phyloP scores from a whole-genome alignment of 2,329 filamentous ascomycete species.

The Chaetomium strumarium region DNA sequence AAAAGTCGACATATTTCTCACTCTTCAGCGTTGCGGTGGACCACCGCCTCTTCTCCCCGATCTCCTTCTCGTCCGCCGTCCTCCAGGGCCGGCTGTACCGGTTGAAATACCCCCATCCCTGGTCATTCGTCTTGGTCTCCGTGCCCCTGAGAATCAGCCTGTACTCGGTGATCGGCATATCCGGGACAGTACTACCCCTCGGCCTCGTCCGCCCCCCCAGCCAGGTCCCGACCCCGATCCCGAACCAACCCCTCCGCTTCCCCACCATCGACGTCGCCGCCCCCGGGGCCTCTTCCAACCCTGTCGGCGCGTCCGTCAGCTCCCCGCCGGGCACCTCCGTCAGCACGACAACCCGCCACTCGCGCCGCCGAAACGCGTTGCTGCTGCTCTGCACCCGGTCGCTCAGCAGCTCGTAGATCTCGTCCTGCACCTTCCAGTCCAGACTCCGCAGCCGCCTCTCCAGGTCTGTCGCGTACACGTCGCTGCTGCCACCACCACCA shows the following conservation, averaged over 20 bases:
- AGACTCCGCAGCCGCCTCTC: slow-evolving; percentile 16
- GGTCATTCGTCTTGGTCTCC: slow-evolving; percentile 14
- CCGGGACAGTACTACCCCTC: not conserved
- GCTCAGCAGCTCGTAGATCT: slow-evolving; percentile 21
- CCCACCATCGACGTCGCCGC: not conserved
- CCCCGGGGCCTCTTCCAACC: not conserved
- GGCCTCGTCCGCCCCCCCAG: not conserved
- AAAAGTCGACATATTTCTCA: slow-evolving; percentile 18
- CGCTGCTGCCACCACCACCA: not conserved
- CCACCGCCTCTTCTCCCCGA: slow-evolving; percentile 11
- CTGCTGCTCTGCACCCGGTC: slow-evolving; percentile 21
- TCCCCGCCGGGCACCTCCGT: slow-evolving; percentile 16
- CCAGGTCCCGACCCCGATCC: not conserved
- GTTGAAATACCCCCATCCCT: slow-evolving; percentile 20
- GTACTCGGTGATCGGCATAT: slow-evolving; percentile 18
- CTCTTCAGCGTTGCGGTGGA: slow-evolving; percentile 8
- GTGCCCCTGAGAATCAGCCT: slow-evolving; percentile 19
- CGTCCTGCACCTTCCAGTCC: slow-evolving; percentile 23
- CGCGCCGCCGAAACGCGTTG: slow-evolving; percentile 16
- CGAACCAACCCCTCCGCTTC: not conserved
- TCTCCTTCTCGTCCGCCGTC: slow-evolving; percentile 16
- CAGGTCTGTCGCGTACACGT: slow-evolving; percentile 12
- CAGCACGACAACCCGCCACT: slow-evolving; percentile 21
- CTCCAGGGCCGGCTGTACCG: slow-evolving; percentile 21
- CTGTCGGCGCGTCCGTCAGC: slow-evolving; percentile 15